Evolutionary conservation across 2,329 filamentous ascomycete genomes (phyloP).

Genomic region (Albifimbria verrucaria): DNA sequence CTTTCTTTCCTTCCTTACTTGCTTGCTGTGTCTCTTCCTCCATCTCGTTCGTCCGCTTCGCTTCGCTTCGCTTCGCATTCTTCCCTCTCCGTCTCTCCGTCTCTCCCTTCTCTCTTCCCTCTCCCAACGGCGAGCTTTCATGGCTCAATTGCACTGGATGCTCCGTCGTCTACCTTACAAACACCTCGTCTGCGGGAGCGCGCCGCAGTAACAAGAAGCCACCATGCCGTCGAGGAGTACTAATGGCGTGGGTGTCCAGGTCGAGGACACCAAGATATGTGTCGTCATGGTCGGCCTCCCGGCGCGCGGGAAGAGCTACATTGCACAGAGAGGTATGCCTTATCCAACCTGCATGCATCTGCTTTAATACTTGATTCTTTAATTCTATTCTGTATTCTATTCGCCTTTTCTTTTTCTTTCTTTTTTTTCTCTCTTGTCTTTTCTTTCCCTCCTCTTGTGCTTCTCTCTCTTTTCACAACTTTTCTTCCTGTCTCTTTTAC

Average conservation of each 20-base stretch:
- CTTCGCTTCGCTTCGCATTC: not conserved
- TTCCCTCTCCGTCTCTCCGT: not conserved
- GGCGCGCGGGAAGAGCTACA: conserved; percentile 93
- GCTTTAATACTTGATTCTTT: too few species aligned
- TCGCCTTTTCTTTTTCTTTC: conserved; percentile 2
- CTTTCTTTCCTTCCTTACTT: not conserved
- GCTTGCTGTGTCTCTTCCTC: not conserved
- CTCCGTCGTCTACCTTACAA: not conserved
- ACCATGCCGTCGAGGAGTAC: conserved; percentile 44
- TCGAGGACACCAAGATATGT: conserved; percentile 93
- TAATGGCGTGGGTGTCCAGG: conserved; percentile 75
- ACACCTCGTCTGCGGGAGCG: conserved; percentile 12
- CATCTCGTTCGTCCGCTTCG: not conserved
- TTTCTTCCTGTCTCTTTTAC: conserved; percentile 3
- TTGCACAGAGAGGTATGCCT: conserved; percentile 87
- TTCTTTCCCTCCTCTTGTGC: not conserved
- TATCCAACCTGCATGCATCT: too few species aligned
- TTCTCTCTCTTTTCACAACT: not conserved
- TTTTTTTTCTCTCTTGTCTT: not conserved
- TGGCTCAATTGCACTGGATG: not conserved
- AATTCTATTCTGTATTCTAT: not conserved
- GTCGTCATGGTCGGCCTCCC: conserved; percentile 98
- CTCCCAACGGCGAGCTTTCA: not conserved
- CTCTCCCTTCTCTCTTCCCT: not conserved
- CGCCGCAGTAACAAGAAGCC: conserved; percentile 3